phyloP scores from a whole-genome alignment of 2,329 filamentous ascomycete genomes.

The Ophiostoma himal-ulmi region DNA sequence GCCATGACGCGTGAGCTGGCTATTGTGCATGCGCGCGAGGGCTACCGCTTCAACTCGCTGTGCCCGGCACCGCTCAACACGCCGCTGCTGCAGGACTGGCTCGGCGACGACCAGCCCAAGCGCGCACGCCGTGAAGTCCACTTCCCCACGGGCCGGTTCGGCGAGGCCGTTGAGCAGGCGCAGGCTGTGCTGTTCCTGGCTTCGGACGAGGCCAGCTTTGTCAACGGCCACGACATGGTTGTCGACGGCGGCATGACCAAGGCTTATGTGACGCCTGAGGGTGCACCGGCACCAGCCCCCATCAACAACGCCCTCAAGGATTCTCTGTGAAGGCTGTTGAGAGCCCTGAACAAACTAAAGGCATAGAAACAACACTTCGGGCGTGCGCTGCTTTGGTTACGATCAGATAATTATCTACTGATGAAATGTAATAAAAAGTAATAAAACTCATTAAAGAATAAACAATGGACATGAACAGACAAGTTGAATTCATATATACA shows the following conservation, averaged over 20 bases:
- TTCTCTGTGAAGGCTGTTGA: constrained; percentile 10
- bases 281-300: constrained; percentile 48
- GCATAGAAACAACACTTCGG: neutral
- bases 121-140: constrained; percentile 77
- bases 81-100: constrained; percentile 85
- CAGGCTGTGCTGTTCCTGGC: constrained; percentile 83
- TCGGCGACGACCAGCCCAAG: constrained; percentile 80
- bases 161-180: constrained; percentile 89
- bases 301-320: constrained; percentile 54
- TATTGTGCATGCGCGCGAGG: constrained; percentile 84
- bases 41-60: constrained; percentile 82
- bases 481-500: neutral
- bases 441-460: neutral
- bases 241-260: constrained; percentile 95
- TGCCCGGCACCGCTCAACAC: constrained; percentile 92
- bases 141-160: constrained; percentile 82
- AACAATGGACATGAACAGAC: neutral
- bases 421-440: neutral
- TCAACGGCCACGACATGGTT: constrained; percentile 87
- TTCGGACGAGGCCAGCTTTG: constrained; percentile 81
- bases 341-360: neutral
- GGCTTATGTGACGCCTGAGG: constrained; percentile 71
- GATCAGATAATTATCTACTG: neutral
- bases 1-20: constrained; percentile 86
- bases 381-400: neutral